These are phyloP conservation scores for Tetrahymena malaccensis DNA, from an alignment of 73 alveolate genomes.

Conservation along the genomic window DNA sequence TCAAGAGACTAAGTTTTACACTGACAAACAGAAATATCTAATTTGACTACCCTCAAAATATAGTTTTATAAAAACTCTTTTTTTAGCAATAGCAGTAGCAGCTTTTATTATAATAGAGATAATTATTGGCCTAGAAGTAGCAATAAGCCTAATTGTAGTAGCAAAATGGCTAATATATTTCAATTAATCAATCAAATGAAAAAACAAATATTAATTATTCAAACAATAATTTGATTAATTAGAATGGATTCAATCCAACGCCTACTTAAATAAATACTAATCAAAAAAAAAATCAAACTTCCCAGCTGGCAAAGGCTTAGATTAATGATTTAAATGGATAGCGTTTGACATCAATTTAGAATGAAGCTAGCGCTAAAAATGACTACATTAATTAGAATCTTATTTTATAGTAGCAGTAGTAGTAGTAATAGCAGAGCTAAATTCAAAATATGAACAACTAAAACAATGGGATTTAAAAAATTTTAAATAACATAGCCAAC, in stretches of 20 bases:
- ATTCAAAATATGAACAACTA: neutral
- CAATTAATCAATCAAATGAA: neutral
- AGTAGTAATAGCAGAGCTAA: neutral
- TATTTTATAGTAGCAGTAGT: neutral
- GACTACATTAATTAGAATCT: too few species aligned
- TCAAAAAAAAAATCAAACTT: neutral
- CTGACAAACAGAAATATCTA: neutral
- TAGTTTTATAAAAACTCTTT: neutral
- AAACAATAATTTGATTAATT: neutral
- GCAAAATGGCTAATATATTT: neutral
- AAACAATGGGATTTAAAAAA: neutral
- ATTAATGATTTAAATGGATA: neutral
- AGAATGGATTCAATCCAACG: neutral
- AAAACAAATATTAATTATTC: neutral
- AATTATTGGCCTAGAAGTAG: neutral
- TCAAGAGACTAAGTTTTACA: neutral
- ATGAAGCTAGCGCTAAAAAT: neutral
- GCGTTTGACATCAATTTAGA: neutral
- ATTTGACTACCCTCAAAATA: neutral
- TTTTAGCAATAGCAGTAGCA: neutral
- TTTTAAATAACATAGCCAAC: too few species aligned
- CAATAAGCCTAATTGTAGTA: neutral
- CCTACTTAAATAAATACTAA: neutral
- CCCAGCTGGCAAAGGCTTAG: neutral
- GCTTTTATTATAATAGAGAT: neutral